These are phyloP conservation scores for Cryptococcus floricola DNA, from an alignment of 1,284 basidiomycete genomes.

Conservation along the genomic window DNA sequence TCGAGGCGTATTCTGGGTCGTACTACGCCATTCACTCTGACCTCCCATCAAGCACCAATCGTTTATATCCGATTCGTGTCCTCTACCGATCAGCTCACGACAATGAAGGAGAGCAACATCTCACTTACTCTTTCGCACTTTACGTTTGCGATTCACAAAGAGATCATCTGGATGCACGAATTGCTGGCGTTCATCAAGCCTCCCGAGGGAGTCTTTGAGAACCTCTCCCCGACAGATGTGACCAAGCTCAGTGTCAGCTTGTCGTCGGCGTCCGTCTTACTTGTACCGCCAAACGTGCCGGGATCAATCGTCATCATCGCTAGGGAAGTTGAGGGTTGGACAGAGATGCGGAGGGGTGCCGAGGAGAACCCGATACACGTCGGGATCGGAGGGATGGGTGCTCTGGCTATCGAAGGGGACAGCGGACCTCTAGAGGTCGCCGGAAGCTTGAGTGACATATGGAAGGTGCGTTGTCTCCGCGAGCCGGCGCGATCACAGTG, in stretches of 20 bases:
- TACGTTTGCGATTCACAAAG: slow-evolving; percentile 62
- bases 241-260: slow-evolving; percentile 66
- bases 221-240: slow-evolving; percentile 84
- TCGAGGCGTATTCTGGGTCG: slow-evolving; percentile 23
- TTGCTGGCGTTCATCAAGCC: slow-evolving; percentile 68
- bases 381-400: slow-evolving; percentile 51
- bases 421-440: slow-evolving; percentile 10
- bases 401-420: slow-evolving; percentile 64
- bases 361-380: slow-evolving; percentile 58
- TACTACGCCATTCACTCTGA: slow-evolving; percentile 36
- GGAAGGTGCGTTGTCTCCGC: slow-evolving; percentile 61
- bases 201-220: slow-evolving; percentile 89
- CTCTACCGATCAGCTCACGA: slow-evolving; percentile 60
- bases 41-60: slow-evolving; percentile 44
- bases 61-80: slow-evolving; percentile 68
- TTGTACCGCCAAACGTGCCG: slow-evolving; percentile 58
- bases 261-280: slow-evolving; percentile 65
- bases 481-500: neutral
- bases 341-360: slow-evolving; percentile 66
- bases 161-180: slow-evolving; percentile 64
- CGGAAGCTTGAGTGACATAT: slow-evolving; percentile 50
- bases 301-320: slow-evolving; percentile 66
- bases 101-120: slow-evolving; percentile 73
- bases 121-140: slow-evolving; percentile 64
- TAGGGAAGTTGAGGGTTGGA: slow-evolving; percentile 63